These are phyloP conservation scores for Pseudocercospora ulei DNA, from an alignment of 2,329 filamentous ascomycete genomes.

Conservation along the genomic window DNA sequence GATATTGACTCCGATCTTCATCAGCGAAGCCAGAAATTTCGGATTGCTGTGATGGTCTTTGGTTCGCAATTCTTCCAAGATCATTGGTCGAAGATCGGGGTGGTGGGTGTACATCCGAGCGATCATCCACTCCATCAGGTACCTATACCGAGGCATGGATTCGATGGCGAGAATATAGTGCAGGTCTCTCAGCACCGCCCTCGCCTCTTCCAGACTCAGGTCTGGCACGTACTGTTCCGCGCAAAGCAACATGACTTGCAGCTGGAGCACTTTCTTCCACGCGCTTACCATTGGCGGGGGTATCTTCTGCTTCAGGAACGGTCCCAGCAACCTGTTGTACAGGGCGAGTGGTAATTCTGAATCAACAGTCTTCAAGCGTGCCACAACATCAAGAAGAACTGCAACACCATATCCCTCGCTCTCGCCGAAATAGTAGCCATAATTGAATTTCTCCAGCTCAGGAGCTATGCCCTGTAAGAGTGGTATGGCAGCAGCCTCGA, in stretches of 20 bases:
- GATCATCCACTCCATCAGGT: slow-evolving; percentile 43
- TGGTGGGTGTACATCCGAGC: slow-evolving; percentile 37
- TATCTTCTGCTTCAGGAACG: slow-evolving; percentile 39
- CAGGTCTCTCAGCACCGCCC: slow-evolving; percentile 34
- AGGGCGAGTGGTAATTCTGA: slow-evolving; percentile 22
- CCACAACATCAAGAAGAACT: slow-evolving; percentile 40
- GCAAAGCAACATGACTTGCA: slow-evolving; percentile 41
- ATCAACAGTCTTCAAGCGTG: slow-evolving; percentile 31
- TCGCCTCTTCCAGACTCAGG: slow-evolving; percentile 21
- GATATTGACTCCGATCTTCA: slow-evolving; percentile 41
- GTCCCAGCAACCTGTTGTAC: slow-evolving; percentile 35
- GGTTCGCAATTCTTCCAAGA: slow-evolving; percentile 35
- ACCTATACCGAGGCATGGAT: slow-evolving; percentile 42
- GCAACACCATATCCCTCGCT: slow-evolving; percentile 40
- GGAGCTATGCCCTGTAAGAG: slow-evolving; percentile 30
- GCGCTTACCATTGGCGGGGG: slow-evolving; percentile 40
- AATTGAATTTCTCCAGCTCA: slow-evolving; percentile 29
- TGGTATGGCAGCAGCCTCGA: slow-evolving; percentile 38
- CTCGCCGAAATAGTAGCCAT: slow-evolving; percentile 40
- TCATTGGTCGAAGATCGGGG: slow-evolving; percentile 29
- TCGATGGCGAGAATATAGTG: slow-evolving; percentile 40
- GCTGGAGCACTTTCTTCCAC: slow-evolving; percentile 44
- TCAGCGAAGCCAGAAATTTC: slow-evolving; percentile 41
- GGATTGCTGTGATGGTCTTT: slow-evolving; percentile 42
- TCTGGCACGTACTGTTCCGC: slow-evolving; percentile 33